A percentile compares a stretch with the other conserved stretches of the same genome.
Conservation (phyloP, 2,329 filamentous ascomycete genomes). For the Ascochyta clinopodiicola region DNA sequence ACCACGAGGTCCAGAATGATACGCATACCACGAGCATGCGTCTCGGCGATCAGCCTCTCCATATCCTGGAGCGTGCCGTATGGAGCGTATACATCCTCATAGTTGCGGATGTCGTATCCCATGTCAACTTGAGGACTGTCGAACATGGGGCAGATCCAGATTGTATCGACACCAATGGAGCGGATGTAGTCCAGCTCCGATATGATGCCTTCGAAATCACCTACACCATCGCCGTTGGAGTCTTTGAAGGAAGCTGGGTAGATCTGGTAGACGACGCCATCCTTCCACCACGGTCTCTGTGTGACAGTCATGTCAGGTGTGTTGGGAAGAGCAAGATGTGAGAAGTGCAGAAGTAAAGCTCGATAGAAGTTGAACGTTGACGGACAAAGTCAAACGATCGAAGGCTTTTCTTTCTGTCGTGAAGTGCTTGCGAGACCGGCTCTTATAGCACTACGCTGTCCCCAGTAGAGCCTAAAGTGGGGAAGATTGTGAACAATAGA, state of each 20-base stretch:
- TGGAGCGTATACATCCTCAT: constrained; percentile 48
- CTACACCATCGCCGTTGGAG: constrained; percentile 62
- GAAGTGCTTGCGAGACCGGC: constrained; percentile 10
- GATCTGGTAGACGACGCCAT: constrained; percentile 66
- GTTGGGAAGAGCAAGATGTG: neutral
- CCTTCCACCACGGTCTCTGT: constrained; percentile 63
- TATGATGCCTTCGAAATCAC: constrained; percentile 65
- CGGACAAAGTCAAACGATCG: constrained; percentile 17
- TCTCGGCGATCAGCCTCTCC: constrained; percentile 46
- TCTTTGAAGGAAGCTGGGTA: constrained; percentile 69
- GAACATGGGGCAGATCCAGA: constrained; percentile 52
- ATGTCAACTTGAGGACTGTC: constrained; percentile 56
- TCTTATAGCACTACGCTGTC: constrained; percentile 9
- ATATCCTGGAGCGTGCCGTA: constrained; percentile 51
- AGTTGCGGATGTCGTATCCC: constrained; percentile 50
- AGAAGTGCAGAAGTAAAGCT: constrained; percentile 1
- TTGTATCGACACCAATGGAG: constrained; percentile 52
- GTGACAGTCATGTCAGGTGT: constrained; percentile 38
- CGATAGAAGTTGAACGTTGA: constrained; percentile 5
- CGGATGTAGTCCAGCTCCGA: constrained; percentile 63
- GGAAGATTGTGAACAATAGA: neutral
- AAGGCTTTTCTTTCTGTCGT: constrained; percentile 9
- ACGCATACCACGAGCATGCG: constrained; percentile 47
- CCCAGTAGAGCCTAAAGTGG: neutral
- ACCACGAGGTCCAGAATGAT: constrained; percentile 51